Evolutionary conservation across 129 eudicot species (phyloP).

Genomic region (Logfia minima): DNA sequence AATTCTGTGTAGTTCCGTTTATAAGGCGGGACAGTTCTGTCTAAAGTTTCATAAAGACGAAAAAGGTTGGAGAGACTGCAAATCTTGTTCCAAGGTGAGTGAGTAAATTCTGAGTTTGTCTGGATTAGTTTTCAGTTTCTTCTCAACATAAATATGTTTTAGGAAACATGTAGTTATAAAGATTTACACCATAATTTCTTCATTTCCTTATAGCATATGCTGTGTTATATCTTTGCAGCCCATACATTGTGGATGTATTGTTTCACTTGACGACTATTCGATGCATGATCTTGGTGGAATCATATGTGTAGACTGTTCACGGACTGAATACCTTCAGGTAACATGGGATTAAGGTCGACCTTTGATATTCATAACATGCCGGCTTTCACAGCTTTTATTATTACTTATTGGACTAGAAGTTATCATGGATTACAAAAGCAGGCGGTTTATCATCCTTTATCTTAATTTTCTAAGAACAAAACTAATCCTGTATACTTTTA

Average conservation of each 20-base stretch:
- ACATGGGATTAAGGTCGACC: constrained; percentile 10
- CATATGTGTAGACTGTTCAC: constrained; percentile 53
- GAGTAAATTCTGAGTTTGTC: constrained; percentile 13
- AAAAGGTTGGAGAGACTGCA: constrained; percentile 70
- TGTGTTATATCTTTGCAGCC: constrained; percentile 38
- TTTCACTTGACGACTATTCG: constrained; percentile 46
- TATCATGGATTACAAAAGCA: background rate
- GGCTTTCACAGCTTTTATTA: background rate
- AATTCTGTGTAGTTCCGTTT: constrained; percentile 40
- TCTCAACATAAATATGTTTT: background rate
- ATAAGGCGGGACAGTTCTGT: constrained; percentile 57
- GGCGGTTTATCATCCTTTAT: background rate
- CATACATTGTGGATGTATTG: constrained; percentile 66
- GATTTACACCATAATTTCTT: background rate
- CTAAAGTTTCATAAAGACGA: constrained; percentile 48
- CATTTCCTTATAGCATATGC: constrained; percentile 9
- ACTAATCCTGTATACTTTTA: background rate
- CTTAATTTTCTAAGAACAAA: background rate
- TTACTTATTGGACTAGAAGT: background rate
- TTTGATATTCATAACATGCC: background rate
- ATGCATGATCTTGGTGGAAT: constrained; percentile 59
- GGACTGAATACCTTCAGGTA: constrained; percentile 38
- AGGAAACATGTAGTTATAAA: constrained; percentile 9
- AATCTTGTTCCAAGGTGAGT: constrained; percentile 46
- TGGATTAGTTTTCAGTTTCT: background rate